Evolutionary conservation across 768 basidiomycete genomes (phyloP).

Genomic region (Lactarius sp.): DNA sequence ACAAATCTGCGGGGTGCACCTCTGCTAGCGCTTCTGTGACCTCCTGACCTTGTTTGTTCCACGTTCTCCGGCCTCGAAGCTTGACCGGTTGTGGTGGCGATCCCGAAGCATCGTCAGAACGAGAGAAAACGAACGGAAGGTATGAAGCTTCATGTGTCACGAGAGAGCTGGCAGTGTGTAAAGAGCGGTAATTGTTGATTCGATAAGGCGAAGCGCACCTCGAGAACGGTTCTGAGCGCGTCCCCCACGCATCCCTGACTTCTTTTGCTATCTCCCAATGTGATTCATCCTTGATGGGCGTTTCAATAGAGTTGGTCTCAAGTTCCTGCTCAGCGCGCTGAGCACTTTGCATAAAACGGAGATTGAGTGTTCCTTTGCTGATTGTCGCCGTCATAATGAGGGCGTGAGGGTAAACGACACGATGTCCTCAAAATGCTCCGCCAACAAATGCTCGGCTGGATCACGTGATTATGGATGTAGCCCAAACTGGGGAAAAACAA

Average conservation of each 20-base stretch:
- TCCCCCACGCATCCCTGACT: constrained; percentile 21
- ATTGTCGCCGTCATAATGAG: constrained; percentile 17
- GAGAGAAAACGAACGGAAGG: constrained; percentile 23
- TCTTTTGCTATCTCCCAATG: constrained; percentile 21
- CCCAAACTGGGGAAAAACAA: no score
- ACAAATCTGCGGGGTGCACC: not conserved
- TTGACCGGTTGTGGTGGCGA: constrained; percentile 16
- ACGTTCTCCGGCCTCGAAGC: constrained; percentile 23
- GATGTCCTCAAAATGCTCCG: no score
- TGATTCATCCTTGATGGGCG: constrained; percentile 16
- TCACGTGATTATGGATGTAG: not conserved
- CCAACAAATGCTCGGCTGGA: no score
- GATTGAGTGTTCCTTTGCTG: constrained; percentile 23
- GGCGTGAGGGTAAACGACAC: not conserved
- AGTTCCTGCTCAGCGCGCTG: not conserved
- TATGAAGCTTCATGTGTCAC: constrained; percentile 24
- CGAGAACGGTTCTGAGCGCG: constrained; percentile 3
- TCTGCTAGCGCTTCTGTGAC: constrained; percentile 11
- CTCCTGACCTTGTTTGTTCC: constrained; percentile 27
- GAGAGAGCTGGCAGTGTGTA: constrained; percentile 6
- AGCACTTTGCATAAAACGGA: constrained; percentile 26
- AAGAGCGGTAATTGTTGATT: not conserved
- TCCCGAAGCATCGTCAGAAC: constrained; percentile 15
- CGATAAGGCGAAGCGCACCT: constrained; percentile 8
- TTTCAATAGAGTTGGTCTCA: not conserved